phyloP scores from a whole-genome alignment of 257 asterid genomes.

The Nicotiana obtusifolia region DNA sequence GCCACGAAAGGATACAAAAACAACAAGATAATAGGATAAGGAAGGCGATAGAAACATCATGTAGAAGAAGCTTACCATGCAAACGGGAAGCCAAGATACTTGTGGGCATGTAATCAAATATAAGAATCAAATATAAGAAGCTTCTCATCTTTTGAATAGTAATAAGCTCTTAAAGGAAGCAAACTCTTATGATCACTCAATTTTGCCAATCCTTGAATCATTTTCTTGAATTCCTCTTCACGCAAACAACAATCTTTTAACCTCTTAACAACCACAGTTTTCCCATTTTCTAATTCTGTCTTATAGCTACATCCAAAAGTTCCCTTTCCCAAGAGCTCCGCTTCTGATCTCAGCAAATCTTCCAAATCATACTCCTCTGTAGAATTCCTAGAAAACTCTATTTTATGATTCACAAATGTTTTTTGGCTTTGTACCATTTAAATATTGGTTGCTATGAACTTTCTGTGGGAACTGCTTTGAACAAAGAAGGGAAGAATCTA shows the following conservation, averaged over 20 bases:
- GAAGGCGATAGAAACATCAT: not conserved
- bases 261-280: slow-evolving; percentile 17
- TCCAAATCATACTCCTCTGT: slow-evolving; percentile 4
- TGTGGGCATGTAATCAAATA: slow-evolving; percentile 20
- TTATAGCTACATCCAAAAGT: slow-evolving; percentile 19
- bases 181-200: slow-evolving; percentile 22
- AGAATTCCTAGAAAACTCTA: not conserved
- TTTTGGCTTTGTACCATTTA: not conserved
- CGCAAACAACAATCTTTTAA: slow-evolving; percentile 1
- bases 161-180: slow-evolving; percentile 22
- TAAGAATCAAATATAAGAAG: slow-evolving; percentile 35
- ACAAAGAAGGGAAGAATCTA: not conserved
- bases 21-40: not conserved
- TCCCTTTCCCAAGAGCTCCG: slow-evolving; percentile 22
- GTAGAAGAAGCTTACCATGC: slow-evolving; percentile 16
- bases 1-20: too few species aligned
- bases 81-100: slow-evolving; percentile 21
- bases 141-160: slow-evolving; percentile 9
- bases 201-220: slow-evolving; percentile 17
- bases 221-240: slow-evolving; percentile 16
- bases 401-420: not conserved
- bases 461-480: not conserved
- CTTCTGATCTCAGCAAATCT: slow-evolving; percentile 18
- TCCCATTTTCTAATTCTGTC: not conserved
- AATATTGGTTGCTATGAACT: too few species aligned